Evolutionary conservation across 2,329 filamentous ascomycete species (phyloP).

Genomic region (Colletotrichum sp.): DNA sequence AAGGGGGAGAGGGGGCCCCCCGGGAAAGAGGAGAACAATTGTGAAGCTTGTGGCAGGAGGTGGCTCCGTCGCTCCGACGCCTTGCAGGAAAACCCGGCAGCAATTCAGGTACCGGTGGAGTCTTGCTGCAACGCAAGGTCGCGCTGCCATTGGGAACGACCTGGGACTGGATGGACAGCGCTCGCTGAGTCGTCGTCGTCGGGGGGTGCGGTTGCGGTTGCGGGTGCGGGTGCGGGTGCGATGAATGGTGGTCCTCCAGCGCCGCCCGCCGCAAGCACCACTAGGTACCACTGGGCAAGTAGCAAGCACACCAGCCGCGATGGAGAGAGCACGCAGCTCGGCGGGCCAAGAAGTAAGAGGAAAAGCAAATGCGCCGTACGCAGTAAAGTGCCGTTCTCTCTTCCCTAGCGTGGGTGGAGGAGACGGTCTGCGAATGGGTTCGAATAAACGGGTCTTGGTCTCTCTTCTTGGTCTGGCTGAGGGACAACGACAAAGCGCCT

Average conservation of each 20-base stretch:
- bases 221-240: neutral
- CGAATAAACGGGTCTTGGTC: neutral
- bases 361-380: neutral
- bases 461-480: neutral
- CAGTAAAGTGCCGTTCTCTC: neutral
- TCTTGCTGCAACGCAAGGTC: neutral
- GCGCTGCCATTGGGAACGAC: neutral
- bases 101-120: slow-evolving; percentile 9
- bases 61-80: neutral
- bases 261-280: neutral
- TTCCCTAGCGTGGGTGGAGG: neutral
- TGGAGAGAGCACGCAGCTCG: neutral
- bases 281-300: neutral
- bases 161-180: neutral
- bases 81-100: slow-evolving; percentile 3
- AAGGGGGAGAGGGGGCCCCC: neutral
- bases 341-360: neutral
- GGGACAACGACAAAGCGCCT: neutral
- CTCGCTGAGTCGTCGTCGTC: neutral
- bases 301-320: neutral
- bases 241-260: neutral
- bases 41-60: neutral
- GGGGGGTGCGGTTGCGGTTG: neutral
- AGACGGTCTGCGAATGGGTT: neutral
- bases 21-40: neutral